phyloP scores from a whole-genome alignment of 1,139 yeast species.

The Scheffersomyces titani region DNA sequence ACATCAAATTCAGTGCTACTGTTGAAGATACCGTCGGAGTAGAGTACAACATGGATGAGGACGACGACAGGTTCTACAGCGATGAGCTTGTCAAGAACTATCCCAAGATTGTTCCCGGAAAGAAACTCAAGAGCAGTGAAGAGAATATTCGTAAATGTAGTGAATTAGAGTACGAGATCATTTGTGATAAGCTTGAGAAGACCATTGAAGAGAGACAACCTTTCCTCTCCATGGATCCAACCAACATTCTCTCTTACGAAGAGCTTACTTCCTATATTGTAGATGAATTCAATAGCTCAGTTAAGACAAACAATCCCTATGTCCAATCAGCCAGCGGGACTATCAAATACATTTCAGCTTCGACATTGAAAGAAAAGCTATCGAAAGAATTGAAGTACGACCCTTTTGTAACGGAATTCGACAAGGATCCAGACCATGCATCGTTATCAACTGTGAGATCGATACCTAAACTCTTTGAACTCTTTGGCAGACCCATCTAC shows the following conservation, averaged over 20 bases:
- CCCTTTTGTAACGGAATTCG: conserved; percentile 51
- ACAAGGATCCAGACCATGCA: conserved; percentile 40
- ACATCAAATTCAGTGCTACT: conserved; percentile 88
- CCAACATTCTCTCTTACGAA: conserved; percentile 66
- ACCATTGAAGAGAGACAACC: conserved; percentile 84
- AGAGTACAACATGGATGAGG: conserved; percentile 88
- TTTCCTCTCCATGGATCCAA: conserved; percentile 80
- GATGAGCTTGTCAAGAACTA: conserved; percentile 35
- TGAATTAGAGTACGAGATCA: conserved; percentile 83
- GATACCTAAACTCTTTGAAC: conserved; percentile 53
- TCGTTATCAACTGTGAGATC: conserved; percentile 36
- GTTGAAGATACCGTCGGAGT: conserved; percentile 92
- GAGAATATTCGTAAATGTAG: conserved; percentile 40
- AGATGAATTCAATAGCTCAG: conserved; percentile 35
- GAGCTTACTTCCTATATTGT: conserved; percentile 59
- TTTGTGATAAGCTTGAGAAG: conserved; percentile 74
- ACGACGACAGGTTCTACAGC: conserved; percentile 68
- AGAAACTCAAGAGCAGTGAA: conserved; percentile 16
- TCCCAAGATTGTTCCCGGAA: conserved; percentile 19
- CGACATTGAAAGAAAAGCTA: conserved; percentile 39
- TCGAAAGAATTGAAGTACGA: conserved; percentile 40
- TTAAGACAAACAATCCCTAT: conserved; percentile 27
- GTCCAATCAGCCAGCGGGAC: conserved; percentile 28
- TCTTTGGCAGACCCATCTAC: conserved; percentile 70
- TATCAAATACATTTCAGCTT: conserved; percentile 38